Evolutionary conservation across 2,329 filamentous ascomycete species (phyloP).

Genomic region (Cryphonectria carpinicola): DNA sequence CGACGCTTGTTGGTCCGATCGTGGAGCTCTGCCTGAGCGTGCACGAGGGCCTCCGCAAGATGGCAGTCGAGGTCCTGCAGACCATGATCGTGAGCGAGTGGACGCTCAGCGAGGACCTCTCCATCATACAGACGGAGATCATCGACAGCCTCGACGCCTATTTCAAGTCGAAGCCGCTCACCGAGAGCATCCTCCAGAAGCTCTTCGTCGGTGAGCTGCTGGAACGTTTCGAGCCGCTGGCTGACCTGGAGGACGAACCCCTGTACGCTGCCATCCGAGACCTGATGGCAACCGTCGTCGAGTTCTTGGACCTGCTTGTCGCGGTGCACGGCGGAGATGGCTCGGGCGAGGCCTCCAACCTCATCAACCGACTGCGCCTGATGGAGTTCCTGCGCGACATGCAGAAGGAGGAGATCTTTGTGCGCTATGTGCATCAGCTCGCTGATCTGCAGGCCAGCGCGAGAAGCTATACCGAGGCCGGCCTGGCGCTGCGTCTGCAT

Average conservation of each 20-base stretch:
- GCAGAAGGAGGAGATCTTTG: slow-evolving; percentile 96
- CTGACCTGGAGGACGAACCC: slow-evolving; percentile 68
- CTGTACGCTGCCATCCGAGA: slow-evolving; percentile 77
- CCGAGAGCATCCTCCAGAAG: slow-evolving; percentile 88
- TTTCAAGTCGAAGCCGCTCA: slow-evolving; percentile 87
- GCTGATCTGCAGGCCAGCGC: slow-evolving; percentile 75
- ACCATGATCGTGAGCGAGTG: slow-evolving; percentile 99
- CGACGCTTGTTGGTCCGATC: slow-evolving; percentile 85
- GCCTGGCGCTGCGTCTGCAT: slow-evolving; percentile 84
- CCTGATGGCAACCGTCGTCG: slow-evolving; percentile 82
- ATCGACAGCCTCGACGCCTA: slow-evolving; percentile 90
- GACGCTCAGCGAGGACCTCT: slow-evolving; percentile 91
- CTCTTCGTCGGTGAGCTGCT: slow-evolving; percentile 87
- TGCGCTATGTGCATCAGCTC: slow-evolving; percentile 92
- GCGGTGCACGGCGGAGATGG: slow-evolving; percentile 81
- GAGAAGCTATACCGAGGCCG: slow-evolving; percentile 83
- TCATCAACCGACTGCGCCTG: slow-evolving; percentile 84
- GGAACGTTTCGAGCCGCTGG: slow-evolving; percentile 75
- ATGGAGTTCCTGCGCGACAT: slow-evolving; percentile 98
- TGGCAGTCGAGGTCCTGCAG: slow-evolving; percentile 90
- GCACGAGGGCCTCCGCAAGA: slow-evolving; percentile 84
- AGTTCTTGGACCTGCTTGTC: slow-evolving; percentile 87
- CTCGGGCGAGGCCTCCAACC: slow-evolving; percentile 74
- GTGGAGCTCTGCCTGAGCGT: slow-evolving; percentile 94
- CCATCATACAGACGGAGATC: slow-evolving; percentile 91